These are phyloP conservation scores for Pseudopithomyces chartarum DNA, from an alignment of 2,329 filamentous ascomycete genomes.

Conservation along the genomic window DNA sequence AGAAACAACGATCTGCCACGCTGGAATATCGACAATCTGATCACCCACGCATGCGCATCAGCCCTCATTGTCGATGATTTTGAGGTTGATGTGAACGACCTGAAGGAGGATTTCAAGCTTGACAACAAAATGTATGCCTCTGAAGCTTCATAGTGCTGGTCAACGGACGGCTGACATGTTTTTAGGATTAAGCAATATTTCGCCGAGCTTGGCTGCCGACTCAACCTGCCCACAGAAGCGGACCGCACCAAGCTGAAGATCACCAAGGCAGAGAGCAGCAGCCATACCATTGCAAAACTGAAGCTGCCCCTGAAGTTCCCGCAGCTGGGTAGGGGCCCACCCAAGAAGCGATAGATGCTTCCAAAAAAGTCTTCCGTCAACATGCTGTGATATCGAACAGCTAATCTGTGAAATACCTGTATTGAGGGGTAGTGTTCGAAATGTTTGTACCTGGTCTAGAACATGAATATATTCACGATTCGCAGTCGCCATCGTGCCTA, in stretches of 20 bases:
- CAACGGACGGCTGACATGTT: conserved; percentile 15
- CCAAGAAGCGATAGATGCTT: conserved; percentile 20
- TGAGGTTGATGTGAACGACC: conserved; percentile 70
- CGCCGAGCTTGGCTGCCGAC: conserved; percentile 73
- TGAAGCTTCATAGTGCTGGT: too few species aligned
- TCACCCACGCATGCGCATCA: conserved; percentile 74
- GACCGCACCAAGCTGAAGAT: conserved; percentile 60
- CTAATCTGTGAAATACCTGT: not conserved
- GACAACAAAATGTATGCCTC: conserved; percentile 65
- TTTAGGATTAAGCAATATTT: conserved; percentile 69
- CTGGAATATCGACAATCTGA: conserved; percentile 72
- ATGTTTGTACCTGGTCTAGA: too few species aligned
- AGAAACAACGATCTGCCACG: conserved; percentile 64
- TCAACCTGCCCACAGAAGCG: conserved; percentile 54
- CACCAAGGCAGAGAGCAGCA: conserved; percentile 63
- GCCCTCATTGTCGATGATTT: conserved; percentile 75
- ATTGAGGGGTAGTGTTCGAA: not conserved
- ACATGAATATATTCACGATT: not conserved
- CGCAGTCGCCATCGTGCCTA: not conserved
- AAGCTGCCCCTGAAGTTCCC: conserved; percentile 83
- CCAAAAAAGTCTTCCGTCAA: not conserved
- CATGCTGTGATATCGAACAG: not conserved
- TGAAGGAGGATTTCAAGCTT: conserved; percentile 73
- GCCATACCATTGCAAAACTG: conserved; percentile 71
- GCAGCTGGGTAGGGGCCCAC: conserved; percentile 51